These are phyloP conservation scores for Stemphylium beticola DNA, from an alignment of 2,329 filamentous ascomycete genomes.

Conservation along the genomic window DNA sequence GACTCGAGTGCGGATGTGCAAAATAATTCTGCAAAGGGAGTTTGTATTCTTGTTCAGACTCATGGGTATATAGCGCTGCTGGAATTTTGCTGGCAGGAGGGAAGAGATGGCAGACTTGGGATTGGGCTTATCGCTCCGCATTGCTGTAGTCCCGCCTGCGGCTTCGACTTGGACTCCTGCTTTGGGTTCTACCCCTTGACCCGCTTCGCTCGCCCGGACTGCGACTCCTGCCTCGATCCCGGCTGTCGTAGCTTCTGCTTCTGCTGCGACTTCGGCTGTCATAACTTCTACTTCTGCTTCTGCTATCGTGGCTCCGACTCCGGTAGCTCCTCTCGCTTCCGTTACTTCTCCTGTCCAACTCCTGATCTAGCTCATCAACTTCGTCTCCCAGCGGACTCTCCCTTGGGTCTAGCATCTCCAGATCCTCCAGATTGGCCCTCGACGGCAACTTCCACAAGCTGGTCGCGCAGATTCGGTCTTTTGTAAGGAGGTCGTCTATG, in stretches of 20 bases:
- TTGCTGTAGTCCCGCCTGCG: constrained; percentile 1
- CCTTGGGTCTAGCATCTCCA: constrained; percentile 84
- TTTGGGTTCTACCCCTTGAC: constrained; percentile 2
- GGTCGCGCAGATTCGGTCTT: constrained; percentile 89
- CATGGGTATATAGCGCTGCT: constrained; percentile 6
- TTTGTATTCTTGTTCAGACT: not conserved
- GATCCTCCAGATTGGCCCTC: constrained; percentile 81
- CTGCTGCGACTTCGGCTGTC: constrained; percentile 22
- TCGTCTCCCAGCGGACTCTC: constrained; percentile 80
- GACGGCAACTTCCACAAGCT: constrained; percentile 90
- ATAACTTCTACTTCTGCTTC: constrained; percentile 22
- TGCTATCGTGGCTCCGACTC: constrained; percentile 20
- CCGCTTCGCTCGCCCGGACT: constrained; percentile 5
- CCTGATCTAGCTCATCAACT: constrained; percentile 64
- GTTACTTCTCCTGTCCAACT: constrained; percentile 19
- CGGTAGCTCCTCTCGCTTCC: constrained; percentile 22
- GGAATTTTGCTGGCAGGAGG: not conserved
- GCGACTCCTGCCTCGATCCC: constrained; percentile 8
- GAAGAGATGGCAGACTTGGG: not conserved
- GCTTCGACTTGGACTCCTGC: constrained; percentile 1
- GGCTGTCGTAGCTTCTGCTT: constrained; percentile 14
- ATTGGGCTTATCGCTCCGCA: not conserved
- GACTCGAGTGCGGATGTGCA: not conserved
- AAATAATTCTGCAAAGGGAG: not conserved
- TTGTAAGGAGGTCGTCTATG: constrained; percentile 86